Evolutionary conservation across 768 basidiomycete genomes (phyloP), one percentile per base, ranked within the genome.

Genomic region (Tulasnella sp.): DNA sequence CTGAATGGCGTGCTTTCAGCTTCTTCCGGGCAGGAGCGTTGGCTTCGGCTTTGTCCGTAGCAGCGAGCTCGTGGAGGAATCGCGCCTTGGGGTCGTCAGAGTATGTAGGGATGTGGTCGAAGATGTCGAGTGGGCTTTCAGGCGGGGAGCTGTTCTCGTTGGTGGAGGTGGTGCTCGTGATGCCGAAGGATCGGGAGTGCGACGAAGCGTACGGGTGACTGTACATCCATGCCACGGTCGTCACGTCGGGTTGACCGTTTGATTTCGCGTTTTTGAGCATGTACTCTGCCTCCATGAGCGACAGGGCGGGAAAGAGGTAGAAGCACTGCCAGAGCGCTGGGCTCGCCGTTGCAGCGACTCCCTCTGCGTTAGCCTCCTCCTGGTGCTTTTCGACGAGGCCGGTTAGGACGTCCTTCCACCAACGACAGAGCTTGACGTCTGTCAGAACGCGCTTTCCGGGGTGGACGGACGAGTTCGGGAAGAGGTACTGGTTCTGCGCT

Each of bases 1-100:
- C 69, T 39, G 69, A 39, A 22, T 45, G 29, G 6, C 42, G 69
- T 71, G 78, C 49, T 5, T 52, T 49, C 5, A 40, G 64, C 74
- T 79, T 76, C 15, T 71, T 73, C 52, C 38, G 78, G 1, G 71
- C 78, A 17, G 69, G 76, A 39, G 2, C 52, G 38, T 40, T 45
- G 72, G 34, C 70, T 14, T 76, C 70, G 69, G 29, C 38, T 68
- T 75, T 75, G 74, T 45, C 54, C 45, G 88, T 92, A 78, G 88
- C 90, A 54, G 91, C 93, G 72, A 98, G 89, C 83, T 97, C 96
- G 82, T 93, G 92, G 82, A 99, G 83, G 82, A 98, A 98, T 22
- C 97, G 89, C 75, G 93, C 89, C 83, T 99, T 98, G 8, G 97
- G 96, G 82, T 97, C 96, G 80, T 99, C 97, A n/a, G 95, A 93